A percentile compares a stretch with the other conserved stretches of the same genome.
These are phyloP conservation scores for Aristolochia contorta DNA, from an alignment of 164 flowering plant species.

Conservation along the genomic window DNA sequence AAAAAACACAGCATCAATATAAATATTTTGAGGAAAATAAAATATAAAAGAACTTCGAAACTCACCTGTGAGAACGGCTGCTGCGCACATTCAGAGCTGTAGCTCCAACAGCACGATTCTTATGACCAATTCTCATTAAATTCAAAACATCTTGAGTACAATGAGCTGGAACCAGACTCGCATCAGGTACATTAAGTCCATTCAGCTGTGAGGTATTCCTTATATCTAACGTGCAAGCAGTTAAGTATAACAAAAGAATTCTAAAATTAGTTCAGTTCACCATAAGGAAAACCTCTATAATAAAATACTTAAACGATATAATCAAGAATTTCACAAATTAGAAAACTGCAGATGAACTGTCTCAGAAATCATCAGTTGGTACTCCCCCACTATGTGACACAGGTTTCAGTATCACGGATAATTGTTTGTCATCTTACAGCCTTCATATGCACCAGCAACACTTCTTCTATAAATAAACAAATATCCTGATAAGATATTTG, in stretches of 20 bases:
- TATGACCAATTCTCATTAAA: conserved; percentile 68
- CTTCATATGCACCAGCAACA: too few species aligned
- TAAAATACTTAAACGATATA: too few species aligned
- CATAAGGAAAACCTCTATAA: not conserved
- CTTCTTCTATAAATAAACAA: too few species aligned
- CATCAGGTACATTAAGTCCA: conserved; percentile 92
- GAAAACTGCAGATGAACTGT: too few species aligned
- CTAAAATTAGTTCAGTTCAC: too few species aligned
- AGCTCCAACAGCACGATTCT: conserved; percentile 87
- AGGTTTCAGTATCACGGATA: too few species aligned
- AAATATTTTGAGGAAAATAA: not conserved
- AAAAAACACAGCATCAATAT: not conserved
- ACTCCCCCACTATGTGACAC: too few species aligned
- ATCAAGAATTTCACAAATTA: too few species aligned
- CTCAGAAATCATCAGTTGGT: too few species aligned
- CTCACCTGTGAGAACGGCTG: conserved; percentile 88
- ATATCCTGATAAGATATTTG: too few species aligned
- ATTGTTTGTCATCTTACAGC: too few species aligned
- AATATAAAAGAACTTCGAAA: not conserved
- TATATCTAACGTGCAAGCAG: conserved; percentile 58
- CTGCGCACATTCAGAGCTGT: conserved; percentile 89
- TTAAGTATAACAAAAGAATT: conserved; percentile 18
- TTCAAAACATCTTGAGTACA: conserved; percentile 71
- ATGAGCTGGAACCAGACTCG: conserved; percentile 56
- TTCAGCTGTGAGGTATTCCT: conserved; percentile 63